Evolutionary conservation across 805 yeast species (phyloP).

Genomic region (Ogataea siamensis): DNA sequence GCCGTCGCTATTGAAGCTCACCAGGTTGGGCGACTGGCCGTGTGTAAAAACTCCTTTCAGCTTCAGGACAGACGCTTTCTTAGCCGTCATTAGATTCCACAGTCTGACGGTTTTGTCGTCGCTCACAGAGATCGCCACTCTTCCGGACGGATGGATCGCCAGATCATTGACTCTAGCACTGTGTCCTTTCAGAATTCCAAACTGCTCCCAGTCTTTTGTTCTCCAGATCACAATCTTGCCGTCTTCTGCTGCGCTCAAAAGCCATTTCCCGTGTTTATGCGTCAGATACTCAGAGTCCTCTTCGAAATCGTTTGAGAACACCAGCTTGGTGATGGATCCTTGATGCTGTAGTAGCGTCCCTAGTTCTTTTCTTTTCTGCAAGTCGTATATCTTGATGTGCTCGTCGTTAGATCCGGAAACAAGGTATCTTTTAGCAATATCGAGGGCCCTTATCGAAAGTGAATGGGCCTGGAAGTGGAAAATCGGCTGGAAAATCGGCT

Average conservation of each 20-base stretch:
- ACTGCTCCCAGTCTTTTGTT: slow-evolving; percentile 93
- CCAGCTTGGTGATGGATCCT: slow-evolving; percentile 79
- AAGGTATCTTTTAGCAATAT: slow-evolving; percentile 75
- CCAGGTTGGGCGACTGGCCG: slow-evolving; percentile 44
- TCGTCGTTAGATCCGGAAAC: slow-evolving; percentile 97
- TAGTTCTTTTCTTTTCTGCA: slow-evolving; percentile 89
- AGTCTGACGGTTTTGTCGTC: slow-evolving; percentile 79
- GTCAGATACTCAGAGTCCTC: slow-evolving; percentile 25
- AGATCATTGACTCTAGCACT: slow-evolving; percentile 78
- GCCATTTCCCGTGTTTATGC: slow-evolving; percentile 74
- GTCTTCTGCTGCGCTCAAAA: slow-evolving; percentile 86
- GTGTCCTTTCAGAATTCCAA: slow-evolving; percentile 88
- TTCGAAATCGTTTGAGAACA: slow-evolving; percentile 57
- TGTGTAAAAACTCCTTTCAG: slow-evolving; percentile 64
- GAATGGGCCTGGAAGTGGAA: slow-evolving; percentile 97
- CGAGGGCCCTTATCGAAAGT: slow-evolving; percentile 80
- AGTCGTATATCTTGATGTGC: slow-evolving; percentile 88
- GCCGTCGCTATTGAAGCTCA: slow-evolving; percentile 51
- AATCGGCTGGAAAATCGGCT: slow-evolving; percentile 82
- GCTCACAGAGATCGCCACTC: slow-evolving; percentile 87
- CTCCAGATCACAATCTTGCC: slow-evolving; percentile 91
- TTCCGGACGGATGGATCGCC: slow-evolving; percentile 86
- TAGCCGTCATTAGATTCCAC: slow-evolving; percentile 97
- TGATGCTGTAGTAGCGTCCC: slow-evolving; percentile 86
- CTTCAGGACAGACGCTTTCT: slow-evolving; percentile 83